These are phyloP conservation scores for Rhododendron mucronatum DNA, from an alignment of 148 eudicot species.

Conservation along the genomic window DNA sequence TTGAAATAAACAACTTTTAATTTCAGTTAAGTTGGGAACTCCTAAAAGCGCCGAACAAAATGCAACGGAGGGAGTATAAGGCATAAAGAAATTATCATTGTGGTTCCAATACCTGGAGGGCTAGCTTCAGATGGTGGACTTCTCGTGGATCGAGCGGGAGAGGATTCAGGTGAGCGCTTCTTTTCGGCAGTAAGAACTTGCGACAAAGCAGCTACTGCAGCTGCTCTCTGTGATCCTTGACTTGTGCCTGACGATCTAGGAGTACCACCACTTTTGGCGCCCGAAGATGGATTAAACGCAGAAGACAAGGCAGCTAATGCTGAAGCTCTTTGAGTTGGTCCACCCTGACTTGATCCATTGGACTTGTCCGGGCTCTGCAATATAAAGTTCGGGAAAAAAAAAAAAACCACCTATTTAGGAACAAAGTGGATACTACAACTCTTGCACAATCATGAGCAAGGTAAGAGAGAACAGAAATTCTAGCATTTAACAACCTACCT, in stretches of 20 bases:
- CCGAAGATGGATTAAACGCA: constrained; percentile 76
- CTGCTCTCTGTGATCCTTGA: constrained; percentile 87
- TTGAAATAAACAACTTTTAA: background rate
- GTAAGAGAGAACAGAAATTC: background rate
- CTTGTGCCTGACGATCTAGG: constrained; percentile 39
- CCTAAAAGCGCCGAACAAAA: background rate
- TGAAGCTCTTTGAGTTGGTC: constrained; percentile 78
- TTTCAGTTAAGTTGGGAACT: background rate
- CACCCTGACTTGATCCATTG: constrained; percentile 74
- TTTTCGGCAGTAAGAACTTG: constrained; percentile 87
- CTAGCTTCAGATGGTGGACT: constrained; percentile 56
- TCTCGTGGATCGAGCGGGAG: constrained; percentile 57
- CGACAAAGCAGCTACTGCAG: constrained; percentile 97
- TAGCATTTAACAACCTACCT: background rate
- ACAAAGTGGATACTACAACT: background rate
- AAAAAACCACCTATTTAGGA: background rate
- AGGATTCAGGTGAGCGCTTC: constrained; percentile 52
- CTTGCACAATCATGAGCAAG: background rate
- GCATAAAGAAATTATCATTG: background rate
- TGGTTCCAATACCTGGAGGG: constrained; percentile 40
- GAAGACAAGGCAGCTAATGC: constrained; percentile 78
- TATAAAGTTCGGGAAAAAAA: background rate
- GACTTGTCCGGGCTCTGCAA: constrained; percentile 56
- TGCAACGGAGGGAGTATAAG: background rate
- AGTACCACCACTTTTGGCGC: constrained; percentile 40